These are phyloP conservation scores for Pelargonium cotyledonis DNA, from an alignment of 441 rosid species.

Conservation along the genomic window DNA sequence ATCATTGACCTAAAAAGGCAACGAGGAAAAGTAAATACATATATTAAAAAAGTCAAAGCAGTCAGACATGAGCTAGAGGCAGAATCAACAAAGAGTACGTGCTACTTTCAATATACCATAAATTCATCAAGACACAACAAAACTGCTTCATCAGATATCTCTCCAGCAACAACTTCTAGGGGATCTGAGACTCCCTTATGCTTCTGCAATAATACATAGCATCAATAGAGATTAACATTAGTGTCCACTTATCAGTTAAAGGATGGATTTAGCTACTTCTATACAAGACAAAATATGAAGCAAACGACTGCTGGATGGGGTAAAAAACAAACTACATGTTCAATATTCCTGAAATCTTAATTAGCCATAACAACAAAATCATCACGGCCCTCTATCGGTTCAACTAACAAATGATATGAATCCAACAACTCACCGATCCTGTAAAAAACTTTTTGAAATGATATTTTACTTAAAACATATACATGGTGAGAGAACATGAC, in stretches of 20 bases:
- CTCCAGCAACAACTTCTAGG: slow-evolving; percentile 95
- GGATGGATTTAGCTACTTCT: neutral
- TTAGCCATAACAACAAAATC: neutral
- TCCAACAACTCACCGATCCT: too few relatives aligned
- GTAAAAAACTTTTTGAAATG: too few relatives aligned
- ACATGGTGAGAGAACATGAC: neutral
- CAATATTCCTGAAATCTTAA: neutral
- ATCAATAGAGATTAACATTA: slow-evolving; percentile 11
- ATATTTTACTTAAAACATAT: too few relatives aligned
- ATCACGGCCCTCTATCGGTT: too few relatives aligned
- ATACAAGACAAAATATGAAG: neutral
- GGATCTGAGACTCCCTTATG: slow-evolving; percentile 95
- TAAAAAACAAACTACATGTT: neutral
- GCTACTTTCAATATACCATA: slow-evolving; percentile 52
- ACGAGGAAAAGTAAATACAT: neutral
- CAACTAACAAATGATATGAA: too few relatives aligned
- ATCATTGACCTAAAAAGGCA: slow-evolving; percentile 51
- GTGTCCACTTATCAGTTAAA: neutral
- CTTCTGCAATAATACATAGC: slow-evolving; percentile 45
- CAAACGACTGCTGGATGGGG: neutral
- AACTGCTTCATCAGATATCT: slow-evolving; percentile 87
- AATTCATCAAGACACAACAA: slow-evolving; percentile 88
- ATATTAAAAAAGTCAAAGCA: neutral
- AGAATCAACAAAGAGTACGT: slow-evolving; percentile 4
- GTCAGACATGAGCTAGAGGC: neutral